Evolutionary conservation across 805 yeast genomes (phyloP), one percentile per base, ranked within the genome.

Genomic region (Candida pini): DNA sequence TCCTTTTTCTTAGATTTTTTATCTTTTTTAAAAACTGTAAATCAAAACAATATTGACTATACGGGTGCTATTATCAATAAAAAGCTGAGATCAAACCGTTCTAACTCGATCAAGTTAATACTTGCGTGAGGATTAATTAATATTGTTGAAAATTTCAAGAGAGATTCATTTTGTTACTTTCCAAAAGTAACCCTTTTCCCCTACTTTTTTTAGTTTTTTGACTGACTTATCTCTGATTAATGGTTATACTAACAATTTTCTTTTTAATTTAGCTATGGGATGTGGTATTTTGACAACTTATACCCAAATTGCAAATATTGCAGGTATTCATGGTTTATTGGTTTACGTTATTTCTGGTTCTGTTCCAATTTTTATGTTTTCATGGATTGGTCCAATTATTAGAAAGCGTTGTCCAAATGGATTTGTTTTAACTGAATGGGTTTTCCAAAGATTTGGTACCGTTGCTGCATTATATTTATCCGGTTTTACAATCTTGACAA

Each of bases 391-490:
- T 1, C 96, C 97, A 1, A 54, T 77, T 8, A 79, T 89, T 39
- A 68, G 96, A 44, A 71, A 66, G 39, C 71, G 73, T 46, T 84
- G 95, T 47, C 97, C 97, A 0, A 76, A 84, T 7, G 97, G 96
- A 3, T 89, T 89, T 56, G 88, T 89, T 18, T 63, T 89, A 47
- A 87, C 96, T 4, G 96, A 89, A 55, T 89, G 97, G 97, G 90
- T 86, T n/a, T 73, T 85, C 52, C 75, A 74, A 30, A 66, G 96
- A 47, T 89, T 71, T 54, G 97, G 96, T 2, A 54, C 68, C 5
- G 60, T 80, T 12, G 69, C 95, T 3, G 82, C 86, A 1, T 62
- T 86, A 45, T 84, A 86, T 47, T 60, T 89, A 30, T 80, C 94
- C 10, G 77, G 76, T 30, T 85, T 88, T 58, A 86, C 96, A 1